Evolutionary conservation across 2,329 filamentous ascomycete species (phyloP).

Genomic region (Xylaria digitata): DNA sequence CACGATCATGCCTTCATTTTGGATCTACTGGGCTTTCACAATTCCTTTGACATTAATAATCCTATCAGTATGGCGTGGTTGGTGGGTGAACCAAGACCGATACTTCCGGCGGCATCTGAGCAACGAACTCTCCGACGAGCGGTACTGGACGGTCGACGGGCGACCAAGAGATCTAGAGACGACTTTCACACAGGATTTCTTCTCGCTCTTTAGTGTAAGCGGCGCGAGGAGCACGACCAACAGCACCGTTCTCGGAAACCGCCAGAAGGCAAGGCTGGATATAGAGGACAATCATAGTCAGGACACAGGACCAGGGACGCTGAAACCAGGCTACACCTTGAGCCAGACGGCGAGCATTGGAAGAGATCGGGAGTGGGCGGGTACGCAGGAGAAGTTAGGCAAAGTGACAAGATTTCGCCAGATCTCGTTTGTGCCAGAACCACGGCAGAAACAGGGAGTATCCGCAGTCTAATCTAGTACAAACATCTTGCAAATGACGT

Average conservation of each 20-base stretch:
- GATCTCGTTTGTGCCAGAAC: conserved; percentile 39
- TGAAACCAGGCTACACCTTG: conserved; percentile 23
- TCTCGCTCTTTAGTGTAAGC: conserved; percentile 47
- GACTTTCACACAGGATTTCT: conserved; percentile 58
- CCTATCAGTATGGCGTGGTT: conserved; percentile 57
- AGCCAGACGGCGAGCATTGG: conserved; percentile 34
- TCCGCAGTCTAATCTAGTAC: conserved; percentile 17
- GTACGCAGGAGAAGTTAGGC: conserved; percentile 25
- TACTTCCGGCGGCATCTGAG: conserved; percentile 59
- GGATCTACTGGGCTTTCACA: conserved; percentile 60
- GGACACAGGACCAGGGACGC: conserved; percentile 11
- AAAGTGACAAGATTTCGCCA: conserved; percentile 31
- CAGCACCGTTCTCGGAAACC: conserved; percentile 43
- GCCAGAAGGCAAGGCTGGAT: conserved; percentile 7
- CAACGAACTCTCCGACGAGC: conserved; percentile 60
- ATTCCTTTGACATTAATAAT: conserved; percentile 58
- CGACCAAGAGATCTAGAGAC: conserved; percentile 53
- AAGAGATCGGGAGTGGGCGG: conserved; percentile 33
- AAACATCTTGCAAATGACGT: conserved; percentile 10
- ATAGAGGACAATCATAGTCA: conserved; percentile 15
- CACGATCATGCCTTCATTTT: conserved; percentile 56
- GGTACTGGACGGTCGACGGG: conserved; percentile 56
- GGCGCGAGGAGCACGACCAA: conserved; percentile 43
- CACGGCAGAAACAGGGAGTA: conserved; percentile 17
- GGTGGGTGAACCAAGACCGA: conserved; percentile 61